These are phyloP conservation scores for Trichoderma parareesei DNA, from an alignment of 495 filamentous ascomycete genomes.

Conservation along the genomic window DNA sequence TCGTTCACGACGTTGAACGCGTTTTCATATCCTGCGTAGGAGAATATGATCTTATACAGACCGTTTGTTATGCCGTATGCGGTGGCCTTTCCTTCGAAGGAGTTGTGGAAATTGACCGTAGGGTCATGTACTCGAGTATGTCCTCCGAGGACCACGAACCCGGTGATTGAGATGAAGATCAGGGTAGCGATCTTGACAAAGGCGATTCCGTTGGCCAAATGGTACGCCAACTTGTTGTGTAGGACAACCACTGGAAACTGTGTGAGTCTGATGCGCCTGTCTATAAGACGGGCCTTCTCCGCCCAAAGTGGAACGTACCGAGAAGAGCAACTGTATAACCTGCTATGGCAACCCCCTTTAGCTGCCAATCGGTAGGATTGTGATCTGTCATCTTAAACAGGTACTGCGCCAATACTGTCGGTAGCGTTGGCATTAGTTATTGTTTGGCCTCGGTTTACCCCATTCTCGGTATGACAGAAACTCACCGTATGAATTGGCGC, in stretches of 20 bases:
- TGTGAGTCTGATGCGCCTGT: neutral
- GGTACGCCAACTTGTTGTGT: slow-evolving; percentile 46
- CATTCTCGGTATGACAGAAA: neutral
- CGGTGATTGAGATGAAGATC: slow-evolving; percentile 50
- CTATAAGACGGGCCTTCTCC: neutral
- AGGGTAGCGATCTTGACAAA: slow-evolving; percentile 48
- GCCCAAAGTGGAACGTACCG: slow-evolving; percentile 20
- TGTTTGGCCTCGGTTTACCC: too few relatives aligned
- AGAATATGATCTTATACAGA: slow-evolving; percentile 54
- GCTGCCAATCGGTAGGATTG: slow-evolving; percentile 45
- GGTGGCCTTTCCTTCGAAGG: slow-evolving; percentile 48
- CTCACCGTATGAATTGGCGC: slow-evolving; percentile 52
- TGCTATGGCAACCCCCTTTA: slow-evolving; percentile 56
- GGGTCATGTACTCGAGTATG: slow-evolving; percentile 45
- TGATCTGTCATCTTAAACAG: slow-evolving; percentile 42
- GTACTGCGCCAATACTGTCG: slow-evolving; percentile 45
- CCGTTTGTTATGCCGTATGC: slow-evolving; percentile 46
- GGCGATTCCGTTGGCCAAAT: slow-evolving; percentile 47
- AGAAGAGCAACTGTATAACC: slow-evolving; percentile 48
- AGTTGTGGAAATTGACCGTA: slow-evolving; percentile 47
- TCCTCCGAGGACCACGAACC: slow-evolving; percentile 53
- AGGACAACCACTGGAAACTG: slow-evolving; percentile 35
- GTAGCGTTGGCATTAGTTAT: neutral
- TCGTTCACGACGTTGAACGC: slow-evolving; percentile 61
- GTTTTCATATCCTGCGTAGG: slow-evolving; percentile 54